Base-by-base conservation (phyloP, 75 land plant genomes). In the Adiantum capillusveneris region DNA sequence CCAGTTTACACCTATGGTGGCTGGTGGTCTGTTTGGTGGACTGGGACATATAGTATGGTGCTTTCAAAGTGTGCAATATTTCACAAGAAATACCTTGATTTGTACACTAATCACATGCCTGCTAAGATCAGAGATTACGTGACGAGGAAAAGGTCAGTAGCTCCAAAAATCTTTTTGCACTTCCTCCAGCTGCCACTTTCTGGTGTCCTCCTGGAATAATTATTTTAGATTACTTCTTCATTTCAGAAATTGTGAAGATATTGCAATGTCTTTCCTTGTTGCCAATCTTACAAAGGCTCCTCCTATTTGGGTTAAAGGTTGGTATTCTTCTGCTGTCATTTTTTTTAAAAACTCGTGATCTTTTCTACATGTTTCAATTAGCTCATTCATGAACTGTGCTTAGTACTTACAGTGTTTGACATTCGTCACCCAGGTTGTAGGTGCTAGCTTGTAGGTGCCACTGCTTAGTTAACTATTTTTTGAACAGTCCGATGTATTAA, bases 1-100 rank as follows among this genome's bases (percentile, higher is more conserved):
- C 3, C 3, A 9, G n/a, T n/a, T n/a, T 34, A 34, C 37, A 34
- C 37, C 37, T 95, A 95, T 73, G 84, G 93, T 13, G 99, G 99
- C 16, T 95, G 99, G 99, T 95, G 97, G 99, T 95, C 97, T 41
- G 93, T 90, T 24, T 95, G 99, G 99, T 90, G 99, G 99, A 90
- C 58, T 51, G 99, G 99, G 20, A 76, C 84, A 34, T 95, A 95
- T 64, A 95, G 99, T 60, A 95, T 95, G 97, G 80, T 95, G 17
- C 86, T 95, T 9, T 82, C 99, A 7, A 95, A 95, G 60, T 88
- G 92, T 17, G 79, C 99, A 25, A 90, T 95, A 58, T 80, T 95
- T 44, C 97, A 95, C 54, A 70, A 70, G 36, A 87, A 84, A 60
- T 95, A 95, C 61, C 60, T 95, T 6, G 75, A 65, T 29, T 24